These are phyloP conservation scores for Suillus occidentalis DNA, from an alignment of 768 basidiomycete species.

Conservation along the genomic window DNA sequence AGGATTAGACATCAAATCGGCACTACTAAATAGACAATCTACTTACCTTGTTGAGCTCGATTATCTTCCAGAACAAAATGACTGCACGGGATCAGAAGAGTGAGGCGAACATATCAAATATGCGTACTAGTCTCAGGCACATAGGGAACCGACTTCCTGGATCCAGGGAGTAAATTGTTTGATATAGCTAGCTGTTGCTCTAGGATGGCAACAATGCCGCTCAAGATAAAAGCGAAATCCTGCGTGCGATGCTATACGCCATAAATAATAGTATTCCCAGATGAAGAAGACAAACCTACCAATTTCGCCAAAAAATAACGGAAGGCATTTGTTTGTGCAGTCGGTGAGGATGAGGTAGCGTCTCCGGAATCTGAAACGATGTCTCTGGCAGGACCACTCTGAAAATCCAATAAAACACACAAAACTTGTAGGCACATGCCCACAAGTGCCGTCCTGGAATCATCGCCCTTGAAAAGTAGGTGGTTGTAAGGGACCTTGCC, in stretches of 20 bases:
- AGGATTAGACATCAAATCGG: conserved; percentile 4
- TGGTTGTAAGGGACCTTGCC: conserved; percentile 88
- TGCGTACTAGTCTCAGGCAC: conserved; percentile 76
- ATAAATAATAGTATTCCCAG: conserved; percentile 12
- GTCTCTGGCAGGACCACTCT: conserved; percentile 73
- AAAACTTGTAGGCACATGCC: conserved; percentile 77
- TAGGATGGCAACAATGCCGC: conserved; percentile 66
- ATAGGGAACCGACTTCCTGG: conserved; percentile 80
- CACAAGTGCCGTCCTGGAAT: conserved; percentile 70
- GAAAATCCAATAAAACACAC: conserved; percentile 76
- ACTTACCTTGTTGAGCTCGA: conserved; percentile 88
- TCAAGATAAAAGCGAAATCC: conserved; percentile 84
- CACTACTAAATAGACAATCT: neutral
- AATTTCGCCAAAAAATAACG: conserved; percentile 90
- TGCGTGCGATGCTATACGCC: conserved; percentile 74
- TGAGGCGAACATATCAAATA: neutral
- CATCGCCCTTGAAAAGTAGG: conserved; percentile 87
- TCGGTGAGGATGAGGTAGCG: conserved; percentile 45
- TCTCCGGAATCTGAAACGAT: conserved; percentile 43
- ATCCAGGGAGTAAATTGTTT: conserved; percentile 80
- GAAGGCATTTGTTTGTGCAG: conserved; percentile 80
- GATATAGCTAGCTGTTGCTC: conserved; percentile 75
- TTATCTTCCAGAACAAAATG: conserved; percentile 84
- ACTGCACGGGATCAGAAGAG: conserved; percentile 43
- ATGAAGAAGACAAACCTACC: conserved; percentile 35